phyloP scores from a whole-genome alignment of 2,329 filamentous ascomycete genomes.

The Xylaria sp. region DNA sequence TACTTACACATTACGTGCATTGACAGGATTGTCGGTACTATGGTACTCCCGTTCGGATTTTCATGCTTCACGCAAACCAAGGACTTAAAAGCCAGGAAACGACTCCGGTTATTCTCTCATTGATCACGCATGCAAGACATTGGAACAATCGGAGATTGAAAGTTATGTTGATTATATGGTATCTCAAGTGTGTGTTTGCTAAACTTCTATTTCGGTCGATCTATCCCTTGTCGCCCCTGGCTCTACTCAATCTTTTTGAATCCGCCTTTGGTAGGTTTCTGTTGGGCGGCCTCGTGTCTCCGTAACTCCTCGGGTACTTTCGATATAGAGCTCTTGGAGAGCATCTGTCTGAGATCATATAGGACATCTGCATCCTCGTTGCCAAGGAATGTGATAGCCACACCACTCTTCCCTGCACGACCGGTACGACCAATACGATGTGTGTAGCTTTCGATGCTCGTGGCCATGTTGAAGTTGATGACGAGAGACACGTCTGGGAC shows the following conservation, averaged over 20 bases:
- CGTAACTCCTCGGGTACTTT: conserved; percentile 91
- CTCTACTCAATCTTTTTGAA: conserved; percentile 46
- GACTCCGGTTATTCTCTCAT: background rate
- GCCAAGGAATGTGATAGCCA: conserved; percentile 94
- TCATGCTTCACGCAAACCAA: no score
- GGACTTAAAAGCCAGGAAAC: background rate
- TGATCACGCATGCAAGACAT: background rate
- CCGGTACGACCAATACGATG: conserved; percentile 97
- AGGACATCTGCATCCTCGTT: conserved; percentile 89
- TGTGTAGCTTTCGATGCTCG: conserved; percentile 91
- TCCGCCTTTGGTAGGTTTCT: conserved; percentile 67
- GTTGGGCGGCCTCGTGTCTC: conserved; percentile 91
- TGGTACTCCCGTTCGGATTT: background rate
- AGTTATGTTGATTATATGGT: conserved; percentile 20
- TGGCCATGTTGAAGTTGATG: conserved; percentile 99
- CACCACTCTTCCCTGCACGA: conserved; percentile 95
- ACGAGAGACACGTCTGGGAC: conserved; percentile 93
- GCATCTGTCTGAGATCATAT: conserved; percentile 96
- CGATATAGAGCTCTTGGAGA: conserved; percentile 87
- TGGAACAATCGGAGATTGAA: background rate
- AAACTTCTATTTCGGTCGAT: background rate
- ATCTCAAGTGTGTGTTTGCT: conserved; percentile 23
- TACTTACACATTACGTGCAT: no score
- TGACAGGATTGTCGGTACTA: no score
- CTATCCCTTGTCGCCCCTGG: background rate